A percentile compares a stretch with the other conserved stretches of the same genome.
Conservation (phyloP, 495 filamentous ascomycete species). For the Tuber aestivum region DNA sequence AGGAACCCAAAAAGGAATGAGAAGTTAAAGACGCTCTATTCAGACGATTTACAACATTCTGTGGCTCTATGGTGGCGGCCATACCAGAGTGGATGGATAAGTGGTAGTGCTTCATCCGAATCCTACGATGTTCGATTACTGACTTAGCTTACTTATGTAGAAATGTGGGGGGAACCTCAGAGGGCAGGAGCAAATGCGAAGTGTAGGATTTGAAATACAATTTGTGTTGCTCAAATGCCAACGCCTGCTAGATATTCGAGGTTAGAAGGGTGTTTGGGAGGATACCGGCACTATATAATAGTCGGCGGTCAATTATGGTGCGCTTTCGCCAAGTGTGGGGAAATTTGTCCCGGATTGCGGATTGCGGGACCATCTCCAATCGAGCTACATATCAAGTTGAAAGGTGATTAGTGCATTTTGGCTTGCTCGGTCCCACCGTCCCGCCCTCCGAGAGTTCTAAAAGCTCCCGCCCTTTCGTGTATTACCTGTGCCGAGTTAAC, state of each 20-base stretch:
- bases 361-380: neutral
- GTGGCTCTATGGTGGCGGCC: too few relatives aligned
- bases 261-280: neutral
- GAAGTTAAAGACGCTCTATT: neutral
- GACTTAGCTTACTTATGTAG: neutral
- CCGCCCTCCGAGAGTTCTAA: neutral
- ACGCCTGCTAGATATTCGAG: neutral
- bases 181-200: neutral
- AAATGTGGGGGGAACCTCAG: neutral
- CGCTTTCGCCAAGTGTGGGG: neutral
- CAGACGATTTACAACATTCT: neutral
- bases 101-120: neutral
- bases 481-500: neutral
- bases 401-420: neutral
- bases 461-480: neutral
- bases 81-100: neutral
- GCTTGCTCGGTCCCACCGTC: neutral
- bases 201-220: neutral
- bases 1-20: neutral
- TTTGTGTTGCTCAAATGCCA: neutral
- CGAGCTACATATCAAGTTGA: neutral
- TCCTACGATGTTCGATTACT: neutral
- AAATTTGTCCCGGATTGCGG: neutral
- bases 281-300: neutral
- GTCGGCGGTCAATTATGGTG: neutral